A percentile compares a stretch with the other conserved stretches of the same genome.
Evolutionary conservation across 495 filamentous ascomycete genomes (phyloP).

Genomic region (Pyrenula massariospora): DNA sequence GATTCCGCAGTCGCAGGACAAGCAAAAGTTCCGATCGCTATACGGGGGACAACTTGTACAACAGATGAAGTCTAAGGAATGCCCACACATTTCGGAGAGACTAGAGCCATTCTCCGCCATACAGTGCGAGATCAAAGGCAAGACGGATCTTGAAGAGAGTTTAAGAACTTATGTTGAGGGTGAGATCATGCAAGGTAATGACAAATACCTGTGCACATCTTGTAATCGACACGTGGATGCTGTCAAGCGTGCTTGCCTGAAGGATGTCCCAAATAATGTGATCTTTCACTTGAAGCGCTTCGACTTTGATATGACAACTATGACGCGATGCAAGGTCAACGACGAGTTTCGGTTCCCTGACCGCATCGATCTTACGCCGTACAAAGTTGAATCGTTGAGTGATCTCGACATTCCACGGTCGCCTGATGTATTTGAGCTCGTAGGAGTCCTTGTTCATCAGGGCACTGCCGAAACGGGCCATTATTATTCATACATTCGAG

Average conservation of each 20-base stretch:
- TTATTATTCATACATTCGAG: conserved; percentile 91
- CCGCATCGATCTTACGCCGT: conserved; percentile 80
- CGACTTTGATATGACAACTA: conserved; percentile 79
- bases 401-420: conserved; percentile 38
- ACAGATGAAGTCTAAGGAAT: conserved; percentile 92
- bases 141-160: conserved; percentile 71
- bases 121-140: conserved; percentile 94
- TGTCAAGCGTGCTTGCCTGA: conserved; percentile 85
- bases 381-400: conserved; percentile 77
- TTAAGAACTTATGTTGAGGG: conserved; percentile 89
- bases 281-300: conserved; percentile 97
- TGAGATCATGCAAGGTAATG: conserved; percentile 95
- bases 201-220: conserved; percentile 89
- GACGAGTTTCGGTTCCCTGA: conserved; percentile 83
- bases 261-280: conserved; percentile 85
- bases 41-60: conserved; percentile 89
- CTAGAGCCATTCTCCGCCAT: conserved; percentile 90
- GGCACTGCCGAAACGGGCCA: conserved; percentile 92
- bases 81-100: conserved; percentile 81
- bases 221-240: conserved; percentile 89
- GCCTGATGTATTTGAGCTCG: conserved; percentile 77
- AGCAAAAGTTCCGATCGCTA: conserved; percentile 67
- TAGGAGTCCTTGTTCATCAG: conserved; percentile 83
- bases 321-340: conserved; percentile 87
- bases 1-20: conserved; percentile 52